Conservation (phyloP, 345 rosid genomes). For the Murraya koenigii region DNA sequence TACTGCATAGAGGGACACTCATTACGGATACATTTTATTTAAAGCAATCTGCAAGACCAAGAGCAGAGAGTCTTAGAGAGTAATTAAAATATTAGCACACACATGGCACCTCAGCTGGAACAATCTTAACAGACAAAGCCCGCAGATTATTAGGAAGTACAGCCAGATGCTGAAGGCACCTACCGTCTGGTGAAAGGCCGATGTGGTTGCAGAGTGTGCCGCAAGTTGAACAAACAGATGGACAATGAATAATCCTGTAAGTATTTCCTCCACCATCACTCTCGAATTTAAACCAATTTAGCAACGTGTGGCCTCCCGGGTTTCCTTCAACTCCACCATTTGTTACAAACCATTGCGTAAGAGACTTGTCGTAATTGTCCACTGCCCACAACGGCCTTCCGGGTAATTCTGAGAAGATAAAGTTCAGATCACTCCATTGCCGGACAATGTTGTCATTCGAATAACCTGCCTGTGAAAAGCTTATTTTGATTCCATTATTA, state of each 20-base stretch:
- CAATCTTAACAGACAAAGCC: background rate
- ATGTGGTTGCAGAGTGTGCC: background rate
- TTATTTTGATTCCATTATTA: no score
- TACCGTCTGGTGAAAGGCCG: background rate
- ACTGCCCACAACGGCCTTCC: background rate
- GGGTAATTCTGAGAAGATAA: background rate
- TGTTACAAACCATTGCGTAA: background rate
- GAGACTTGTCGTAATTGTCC: background rate
- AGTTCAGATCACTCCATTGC: background rate
- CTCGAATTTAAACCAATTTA: background rate
- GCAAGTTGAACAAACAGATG: background rate
- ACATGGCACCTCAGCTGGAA: no score
- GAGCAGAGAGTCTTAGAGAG: no score
- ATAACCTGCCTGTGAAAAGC: no score
- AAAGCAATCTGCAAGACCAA: no score
- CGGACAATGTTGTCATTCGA: no score
- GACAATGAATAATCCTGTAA: background rate
- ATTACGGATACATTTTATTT: no score
- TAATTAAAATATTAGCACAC: no score
- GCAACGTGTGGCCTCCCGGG: background rate
- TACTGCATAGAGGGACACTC: no score
- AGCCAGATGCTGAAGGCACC: background rate
- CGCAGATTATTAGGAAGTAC: background rate
- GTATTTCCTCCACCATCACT: no score
- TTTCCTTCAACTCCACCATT: background rate